Percentiles rank a stretch among this genome's conserved stretches.
Evolutionary conservation across 1,284 basidiomycete species (phyloP).

Genomic region (Agaricales sp.): DNA sequence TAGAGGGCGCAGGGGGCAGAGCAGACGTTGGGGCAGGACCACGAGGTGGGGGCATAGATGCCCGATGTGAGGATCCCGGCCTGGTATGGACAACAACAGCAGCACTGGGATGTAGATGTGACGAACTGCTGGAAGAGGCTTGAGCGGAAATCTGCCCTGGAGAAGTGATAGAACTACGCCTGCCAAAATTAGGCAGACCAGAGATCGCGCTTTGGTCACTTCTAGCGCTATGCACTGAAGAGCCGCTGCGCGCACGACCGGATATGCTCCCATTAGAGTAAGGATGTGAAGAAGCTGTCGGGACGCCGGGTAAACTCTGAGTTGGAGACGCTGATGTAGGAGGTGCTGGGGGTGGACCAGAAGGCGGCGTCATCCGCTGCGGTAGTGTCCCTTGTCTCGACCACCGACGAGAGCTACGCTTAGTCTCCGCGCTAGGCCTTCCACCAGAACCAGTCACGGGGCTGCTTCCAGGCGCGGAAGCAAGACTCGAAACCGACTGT

Average conservation of each 20-base stretch:
- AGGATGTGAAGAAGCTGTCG: slow-evolving; percentile 15
- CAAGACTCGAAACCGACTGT: slow-evolving; percentile 42
- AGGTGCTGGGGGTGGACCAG: slow-evolving; percentile 44
- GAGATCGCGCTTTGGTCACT: slow-evolving; percentile 39
- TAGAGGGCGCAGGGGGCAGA: slow-evolving; percentile 49
- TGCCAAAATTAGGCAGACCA: slow-evolving; percentile 41
- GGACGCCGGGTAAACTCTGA: slow-evolving; percentile 12
- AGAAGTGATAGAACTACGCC: slow-evolving; percentile 48
- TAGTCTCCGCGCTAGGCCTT: slow-evolving; percentile 19
- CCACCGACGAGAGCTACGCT: slow-evolving; percentile 39
- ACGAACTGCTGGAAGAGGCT: slow-evolving; percentile 38
- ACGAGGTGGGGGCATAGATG: slow-evolving; percentile 56
- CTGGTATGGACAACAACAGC: slow-evolving; percentile 16
- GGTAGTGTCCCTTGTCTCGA: slow-evolving; percentile 47
- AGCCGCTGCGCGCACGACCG: slow-evolving; percentile 30
- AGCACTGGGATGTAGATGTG: slow-evolving; percentile 27
- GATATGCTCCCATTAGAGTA: slow-evolving; percentile 27
- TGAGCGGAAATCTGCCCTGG: slow-evolving; percentile 14
- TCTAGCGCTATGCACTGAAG: slow-evolving; percentile 29
- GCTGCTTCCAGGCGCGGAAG: slow-evolving; percentile 28
- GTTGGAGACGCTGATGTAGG: slow-evolving; percentile 20
- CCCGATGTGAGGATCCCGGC: slow-evolving; percentile 31
- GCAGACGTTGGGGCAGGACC: slow-evolving; percentile 59
- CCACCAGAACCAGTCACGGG: slow-evolving; percentile 27
- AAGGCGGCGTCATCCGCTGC: slow-evolving; percentile 43